Evolutionary conservation across 192 early-diverging fungal species (phyloP), one percentile per base, ranked within the genome.

Genomic region (Rhizophagus clarus): DNA sequence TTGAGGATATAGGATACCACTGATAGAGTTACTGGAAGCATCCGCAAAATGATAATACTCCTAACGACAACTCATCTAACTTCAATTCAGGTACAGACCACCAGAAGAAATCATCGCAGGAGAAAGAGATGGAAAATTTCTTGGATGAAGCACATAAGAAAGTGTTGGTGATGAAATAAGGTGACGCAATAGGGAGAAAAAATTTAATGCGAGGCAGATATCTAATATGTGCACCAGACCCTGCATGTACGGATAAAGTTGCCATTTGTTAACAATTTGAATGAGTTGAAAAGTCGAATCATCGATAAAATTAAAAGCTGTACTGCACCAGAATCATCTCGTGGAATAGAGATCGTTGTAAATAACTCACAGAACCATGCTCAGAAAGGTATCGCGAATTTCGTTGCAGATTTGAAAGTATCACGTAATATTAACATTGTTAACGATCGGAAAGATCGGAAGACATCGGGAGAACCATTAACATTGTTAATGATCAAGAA

Each of bases 401-500:
- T 5, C 47, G 10, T 49, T 49, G 47, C 15, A 49, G 10, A 49
- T 49, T 72, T 31, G 20, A 75, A 75, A 75, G 14, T 75, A 75
- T 32, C 74, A 75, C 74, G 62, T 75, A 60, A 34, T 17, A 75
- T 29, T 62, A 47, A 76, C 63, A 76, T n/a, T 31, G 3, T 76
- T 62, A 76, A 31, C 2, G 49, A 51, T 51, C 49, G 20, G 49
- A 51, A 20, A 51, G 20, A 51, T 51, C 49, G 2, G 49, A n/a
- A n/a, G n/a, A n/a, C n/a, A n/a, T n/a, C n/a, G n/a, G n/a, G n/a
- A n/a, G n/a, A n/a, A n/a, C n/a, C n/a, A n/a, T n/a, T 62, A 47
- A 76, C 63, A 76, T n/a, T 31, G 3, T 76, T 62, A 76, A 31
- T 4, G 49, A 51, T 51, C 49, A 51, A 51, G 49, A 51, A 20